Percentiles rank a stretch among this genome's conserved stretches.
These are phyloP conservation scores for Kickxella alabastrina DNA, from an alignment of 192 early-diverging fungal species.

Conservation along the genomic window DNA sequence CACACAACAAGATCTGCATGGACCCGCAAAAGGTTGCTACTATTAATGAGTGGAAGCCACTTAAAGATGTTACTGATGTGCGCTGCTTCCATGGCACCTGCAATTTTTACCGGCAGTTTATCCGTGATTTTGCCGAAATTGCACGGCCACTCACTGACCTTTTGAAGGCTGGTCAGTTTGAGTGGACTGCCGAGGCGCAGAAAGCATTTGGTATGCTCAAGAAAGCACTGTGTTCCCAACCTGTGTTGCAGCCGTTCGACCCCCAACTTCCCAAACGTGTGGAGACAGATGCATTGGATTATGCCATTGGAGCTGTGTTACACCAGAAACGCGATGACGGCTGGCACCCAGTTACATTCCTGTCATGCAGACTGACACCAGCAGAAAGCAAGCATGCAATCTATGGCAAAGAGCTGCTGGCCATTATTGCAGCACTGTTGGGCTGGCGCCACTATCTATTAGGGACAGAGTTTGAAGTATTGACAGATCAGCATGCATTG, in stretches of 20 bases:
- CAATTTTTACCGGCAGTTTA: slow-evolving; percentile 35
- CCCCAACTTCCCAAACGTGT: too few relatives aligned
- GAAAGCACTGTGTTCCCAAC: neutral
- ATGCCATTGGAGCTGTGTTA: slow-evolving; percentile 2
- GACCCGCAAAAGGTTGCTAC: neutral
- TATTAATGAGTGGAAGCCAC: slow-evolving; percentile 16
- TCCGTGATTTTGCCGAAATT: slow-evolving; percentile 25
- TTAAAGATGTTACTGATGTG: slow-evolving; percentile 7
- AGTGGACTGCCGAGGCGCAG: slow-evolving; percentile 1
- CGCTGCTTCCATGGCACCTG: slow-evolving; percentile 25
- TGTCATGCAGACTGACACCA: neutral
- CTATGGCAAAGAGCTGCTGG: slow-evolving; percentile 10
- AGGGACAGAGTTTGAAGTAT: neutral
- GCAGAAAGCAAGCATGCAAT: slow-evolving; percentile 6
- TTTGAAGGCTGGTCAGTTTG: slow-evolving; percentile 10
- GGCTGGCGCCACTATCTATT: slow-evolving; percentile 4
- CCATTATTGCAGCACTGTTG: neutral
- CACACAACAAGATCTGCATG: neutral
- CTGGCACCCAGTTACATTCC: neutral
- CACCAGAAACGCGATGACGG: slow-evolving; percentile 1
- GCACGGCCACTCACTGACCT: slow-evolving; percentile 15
- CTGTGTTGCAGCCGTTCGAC: slow-evolving; percentile 8
- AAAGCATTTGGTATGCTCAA: slow-evolving; percentile 1
- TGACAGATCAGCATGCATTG: slow-evolving; percentile 10
- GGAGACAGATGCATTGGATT: slow-evolving; percentile 1